A percentile compares a stretch with the other conserved stretches of the same genome.
Conservation (phyloP, 352 stramenopile genomes). For the Phytophthora multivora region DNA sequence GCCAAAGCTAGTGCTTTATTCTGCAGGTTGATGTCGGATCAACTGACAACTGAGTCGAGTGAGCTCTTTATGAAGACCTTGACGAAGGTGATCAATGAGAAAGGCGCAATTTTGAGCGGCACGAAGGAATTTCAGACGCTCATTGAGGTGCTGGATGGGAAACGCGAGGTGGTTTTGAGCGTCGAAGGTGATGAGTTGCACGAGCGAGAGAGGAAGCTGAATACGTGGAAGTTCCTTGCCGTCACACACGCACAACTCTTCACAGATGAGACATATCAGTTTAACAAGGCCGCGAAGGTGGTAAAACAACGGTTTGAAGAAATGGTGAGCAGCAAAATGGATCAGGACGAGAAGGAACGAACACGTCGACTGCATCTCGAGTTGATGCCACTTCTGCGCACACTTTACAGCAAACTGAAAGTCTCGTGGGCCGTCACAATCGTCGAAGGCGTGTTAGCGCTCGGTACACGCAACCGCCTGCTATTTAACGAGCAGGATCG, state of each 20-base stretch:
- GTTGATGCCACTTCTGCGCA: slow-evolving; percentile 71
- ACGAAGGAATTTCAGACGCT: slow-evolving; percentile 61
- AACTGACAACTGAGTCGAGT: slow-evolving; percentile 43
- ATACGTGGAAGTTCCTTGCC: slow-evolving; percentile 59
- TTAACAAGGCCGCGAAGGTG: slow-evolving; percentile 68
- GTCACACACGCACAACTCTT: slow-evolving; percentile 73
- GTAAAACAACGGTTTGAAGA: slow-evolving; percentile 60
- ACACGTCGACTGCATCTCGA: slow-evolving; percentile 29
- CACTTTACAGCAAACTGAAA: slow-evolving; percentile 55
- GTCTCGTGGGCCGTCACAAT: slow-evolving; percentile 64
- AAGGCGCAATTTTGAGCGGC: slow-evolving; percentile 48
- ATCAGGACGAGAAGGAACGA: slow-evolving; percentile 6
- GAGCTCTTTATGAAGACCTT: slow-evolving; percentile 55
- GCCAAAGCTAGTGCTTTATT: slow-evolving; percentile 68
- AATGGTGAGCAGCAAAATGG: slow-evolving; percentile 17
- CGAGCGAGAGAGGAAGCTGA: slow-evolving; percentile 24
- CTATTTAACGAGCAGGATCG: slow-evolving; percentile 54
- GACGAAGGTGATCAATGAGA: slow-evolving; percentile 48
- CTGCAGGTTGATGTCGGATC: slow-evolving; percentile 46
- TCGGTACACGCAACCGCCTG: slow-evolving; percentile 61
- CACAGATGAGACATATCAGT: slow-evolving; percentile 85
- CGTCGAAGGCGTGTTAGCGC: slow-evolving; percentile 57
- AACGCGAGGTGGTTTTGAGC: slow-evolving; percentile 34
- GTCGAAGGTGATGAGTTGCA: slow-evolving; percentile 5
- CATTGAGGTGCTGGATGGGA: slow-evolving; percentile 44